Base-by-base conservation (phyloP, 176 grass and related monocot species). In the Carex scoparia region DNA sequence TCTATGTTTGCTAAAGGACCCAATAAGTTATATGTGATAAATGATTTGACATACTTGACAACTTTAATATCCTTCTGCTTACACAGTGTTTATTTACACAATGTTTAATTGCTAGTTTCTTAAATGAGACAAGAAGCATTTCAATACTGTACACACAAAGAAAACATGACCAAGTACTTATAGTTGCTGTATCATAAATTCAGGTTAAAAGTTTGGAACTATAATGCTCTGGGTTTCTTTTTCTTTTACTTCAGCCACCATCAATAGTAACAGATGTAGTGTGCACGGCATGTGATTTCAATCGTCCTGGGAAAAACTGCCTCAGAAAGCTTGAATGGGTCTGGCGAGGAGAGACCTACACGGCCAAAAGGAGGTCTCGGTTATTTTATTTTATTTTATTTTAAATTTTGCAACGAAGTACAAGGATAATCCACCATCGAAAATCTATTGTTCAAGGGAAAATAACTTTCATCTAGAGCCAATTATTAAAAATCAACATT, bases 261-360 rank as follows among this genome's bases (percentile, higher is more conserved):
- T 98, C 95, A 19, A 94, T 98, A 90, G 95, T 98, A 86, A 89
- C 95, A 64, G 92, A 98, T 88, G 93, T 98, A 65, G 91, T 94
- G 64, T 98, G 95, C 85, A 98, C 95, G 73, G 93, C 95, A 49
- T 98, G 95, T 51, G 93, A 98, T 89, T 98, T 98, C 84, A 98
- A 98, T 87, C 91, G 95, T 35, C 95, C 92, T 90, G 93, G 91
- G 77, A 98, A 98, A 87, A 98, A 93, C 87, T 98, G 95, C 77
- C 86, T 98, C 33, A 89, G 95, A 89, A 94, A 87, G 33, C 95
- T 98, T 32, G 92, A 98, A 91, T 98, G 95, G 95, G 93, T 94
- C 69, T 98, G 95, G 95, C 86, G 93, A 78, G 95, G 95, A 58
- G 95, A 93, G 85, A 98, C 88, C 58, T 98, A 93, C 86, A 98